These are phyloP conservation scores for Alternaria atra DNA, from an alignment of 2,329 filamentous ascomycete species.

Conservation along the genomic window DNA sequence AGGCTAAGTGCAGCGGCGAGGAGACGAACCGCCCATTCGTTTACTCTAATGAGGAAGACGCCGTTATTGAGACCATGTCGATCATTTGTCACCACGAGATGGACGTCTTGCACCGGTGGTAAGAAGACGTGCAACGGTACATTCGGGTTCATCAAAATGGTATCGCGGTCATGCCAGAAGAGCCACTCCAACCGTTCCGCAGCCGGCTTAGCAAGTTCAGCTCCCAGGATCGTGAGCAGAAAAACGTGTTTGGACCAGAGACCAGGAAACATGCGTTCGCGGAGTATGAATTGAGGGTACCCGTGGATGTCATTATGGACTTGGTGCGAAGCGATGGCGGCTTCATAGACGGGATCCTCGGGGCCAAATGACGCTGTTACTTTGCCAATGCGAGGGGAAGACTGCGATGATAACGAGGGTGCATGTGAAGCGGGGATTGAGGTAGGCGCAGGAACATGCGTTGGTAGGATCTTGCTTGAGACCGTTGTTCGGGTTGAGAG, in stretches of 20 bases:
- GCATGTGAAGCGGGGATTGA: not conserved
- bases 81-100: slow-evolving; percentile 51
- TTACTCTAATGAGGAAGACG: slow-evolving; percentile 53
- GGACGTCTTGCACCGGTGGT: not conserved
- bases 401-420: not conserved
- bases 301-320: slow-evolving; percentile 6
- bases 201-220: slow-evolving; percentile 8
- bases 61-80: slow-evolving; percentile 55
- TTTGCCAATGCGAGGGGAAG: slow-evolving; percentile 6
- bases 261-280: slow-evolving; percentile 10
- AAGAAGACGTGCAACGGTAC: slow-evolving; percentile 10
- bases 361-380: slow-evolving; percentile 13
- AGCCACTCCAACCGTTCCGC: slow-evolving; percentile 5
- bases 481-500: not conserved
- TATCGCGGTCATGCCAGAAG: slow-evolving; percentile 15
- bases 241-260: slow-evolving; percentile 15
- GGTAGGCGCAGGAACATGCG: not conserved
- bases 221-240: slow-evolving; percentile 8
- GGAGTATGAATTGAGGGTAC: slow-evolving; percentile 8
- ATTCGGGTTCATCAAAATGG: slow-evolving; percentile 9
- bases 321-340: slow-evolving; percentile 7
- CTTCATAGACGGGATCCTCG: slow-evolving; percentile 7
- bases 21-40: slow-evolving; percentile 49
- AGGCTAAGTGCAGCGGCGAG: slow-evolving; percentile 44
- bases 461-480: not conserved